Conservation (phyloP, 495 filamentous ascomycete genomes). For the Penicillium pulvis region DNA sequence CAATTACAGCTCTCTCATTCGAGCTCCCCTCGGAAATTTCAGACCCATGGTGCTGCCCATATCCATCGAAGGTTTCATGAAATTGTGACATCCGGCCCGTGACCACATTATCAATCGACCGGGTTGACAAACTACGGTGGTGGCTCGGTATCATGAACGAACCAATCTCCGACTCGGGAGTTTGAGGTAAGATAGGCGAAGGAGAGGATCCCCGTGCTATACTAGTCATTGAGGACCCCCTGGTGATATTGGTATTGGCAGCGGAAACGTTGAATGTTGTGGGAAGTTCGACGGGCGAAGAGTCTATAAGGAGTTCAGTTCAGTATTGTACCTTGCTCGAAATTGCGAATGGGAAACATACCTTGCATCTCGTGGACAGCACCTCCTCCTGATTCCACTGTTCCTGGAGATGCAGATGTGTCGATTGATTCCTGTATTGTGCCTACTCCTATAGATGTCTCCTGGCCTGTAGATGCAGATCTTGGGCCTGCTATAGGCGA, state of each 20-base stretch:
- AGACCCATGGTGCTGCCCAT: constrained; percentile 15
- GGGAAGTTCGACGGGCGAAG: constrained; percentile 23
- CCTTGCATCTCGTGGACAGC: constrained; percentile 27
- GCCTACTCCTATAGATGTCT: constrained; percentile 6
- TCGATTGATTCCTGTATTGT: constrained; percentile 24
- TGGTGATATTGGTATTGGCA: constrained; percentile 1
- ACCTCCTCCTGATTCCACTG: constrained; percentile 27
- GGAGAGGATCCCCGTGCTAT: constrained; percentile 2
- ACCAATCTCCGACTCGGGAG: constrained; percentile 8
- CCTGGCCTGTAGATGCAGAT: constrained; percentile 18
- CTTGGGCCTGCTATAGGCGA: constrained; percentile 15
- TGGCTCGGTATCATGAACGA: constrained; percentile 4
- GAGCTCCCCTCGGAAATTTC: constrained; percentile 18
- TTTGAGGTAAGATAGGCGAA: constrained; percentile 13
- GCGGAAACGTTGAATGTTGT: constrained; percentile 14
- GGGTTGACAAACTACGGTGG: constrained; percentile 13
- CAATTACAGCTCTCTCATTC: constrained; percentile 7
- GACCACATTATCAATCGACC: constrained; percentile 25
- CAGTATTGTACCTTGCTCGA: neutral
- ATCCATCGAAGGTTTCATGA: constrained; percentile 11
- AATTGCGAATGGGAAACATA: neutral
- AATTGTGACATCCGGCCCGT: constrained; percentile 16
- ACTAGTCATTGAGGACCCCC: neutral
- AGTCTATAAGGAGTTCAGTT: constrained; percentile 12
- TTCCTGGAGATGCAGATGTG: constrained; percentile 19